These are phyloP conservation scores for Dothiorella sarmentorum DNA, from an alignment of 2,329 filamentous ascomycete species.

Conservation along the genomic window DNA sequence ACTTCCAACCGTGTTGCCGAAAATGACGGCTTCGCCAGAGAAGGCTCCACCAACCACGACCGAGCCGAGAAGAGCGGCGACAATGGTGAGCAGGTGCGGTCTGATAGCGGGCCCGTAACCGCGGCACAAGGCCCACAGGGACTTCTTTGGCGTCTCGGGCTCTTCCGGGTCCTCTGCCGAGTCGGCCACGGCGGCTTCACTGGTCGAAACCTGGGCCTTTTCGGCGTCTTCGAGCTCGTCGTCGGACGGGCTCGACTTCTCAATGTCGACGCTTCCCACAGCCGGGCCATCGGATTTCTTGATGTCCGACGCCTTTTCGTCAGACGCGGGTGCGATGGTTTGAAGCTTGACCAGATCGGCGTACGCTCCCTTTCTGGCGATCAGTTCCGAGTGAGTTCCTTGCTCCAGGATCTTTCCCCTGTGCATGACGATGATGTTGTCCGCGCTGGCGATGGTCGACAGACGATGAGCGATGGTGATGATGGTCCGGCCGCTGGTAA, in stretches of 20 bases:
- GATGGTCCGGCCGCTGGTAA: conserved; percentile 34
- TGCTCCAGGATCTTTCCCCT: conserved; percentile 36
- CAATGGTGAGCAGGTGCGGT: conserved; percentile 44
- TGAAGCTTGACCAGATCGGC: conserved; percentile 52
- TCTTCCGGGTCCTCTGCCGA: no score
- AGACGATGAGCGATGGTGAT: conserved; percentile 39
- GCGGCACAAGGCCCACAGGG: conserved; percentile 22
- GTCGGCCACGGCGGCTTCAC: neutral
- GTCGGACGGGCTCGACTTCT: conserved; percentile 21
- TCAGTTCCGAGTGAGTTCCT: conserved; percentile 34
- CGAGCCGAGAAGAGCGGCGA: conserved; percentile 50
- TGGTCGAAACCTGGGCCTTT: neutral
- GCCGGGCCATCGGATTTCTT: no score
- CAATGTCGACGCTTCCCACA: conserved; percentile 10
- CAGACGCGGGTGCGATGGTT: neutral
- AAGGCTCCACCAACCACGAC: conserved; percentile 56
- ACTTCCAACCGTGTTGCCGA: conserved; percentile 4
- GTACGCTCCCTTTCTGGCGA: conserved; percentile 41
- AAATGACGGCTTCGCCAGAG: conserved; percentile 1
- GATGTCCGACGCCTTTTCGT: conserved; percentile 21
- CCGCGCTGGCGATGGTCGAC: conserved; percentile 35
- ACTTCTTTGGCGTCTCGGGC: neutral
- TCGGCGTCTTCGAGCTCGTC: conserved; percentile 23
- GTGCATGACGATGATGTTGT: conserved; percentile 39
- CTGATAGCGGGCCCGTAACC: conserved; percentile 20